These are phyloP conservation scores for Trichoderma koningii DNA, from an alignment of 2,329 filamentous ascomycete genomes.

Conservation along the genomic window DNA sequence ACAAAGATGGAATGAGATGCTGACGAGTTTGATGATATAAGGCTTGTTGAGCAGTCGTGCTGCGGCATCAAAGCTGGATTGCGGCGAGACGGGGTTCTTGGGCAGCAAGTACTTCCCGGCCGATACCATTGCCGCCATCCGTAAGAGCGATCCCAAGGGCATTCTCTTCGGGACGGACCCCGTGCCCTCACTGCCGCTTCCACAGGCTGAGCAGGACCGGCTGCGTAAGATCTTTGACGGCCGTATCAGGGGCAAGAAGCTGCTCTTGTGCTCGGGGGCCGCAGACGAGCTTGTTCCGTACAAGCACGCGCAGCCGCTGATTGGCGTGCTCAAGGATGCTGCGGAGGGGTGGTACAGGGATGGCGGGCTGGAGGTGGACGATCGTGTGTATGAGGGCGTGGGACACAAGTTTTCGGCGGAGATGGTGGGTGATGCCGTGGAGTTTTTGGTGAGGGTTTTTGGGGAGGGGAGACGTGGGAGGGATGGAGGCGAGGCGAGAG, in stretches of 20 bases:
- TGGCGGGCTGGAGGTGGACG: slow-evolving; percentile 59
- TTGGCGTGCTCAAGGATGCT: slow-evolving; percentile 62
- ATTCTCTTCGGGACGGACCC: slow-evolving; percentile 62
- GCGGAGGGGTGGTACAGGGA: slow-evolving; percentile 56
- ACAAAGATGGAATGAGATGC: background rate
- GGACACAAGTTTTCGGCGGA: slow-evolving; percentile 68
- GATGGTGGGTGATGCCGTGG: slow-evolving; percentile 68
- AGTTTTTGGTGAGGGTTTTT: slow-evolving; percentile 60
- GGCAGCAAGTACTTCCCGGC: slow-evolving; percentile 77
- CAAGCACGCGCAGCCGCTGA: slow-evolving; percentile 58
- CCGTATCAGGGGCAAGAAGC: slow-evolving; percentile 60
- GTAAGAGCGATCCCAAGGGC: slow-evolving; percentile 72
- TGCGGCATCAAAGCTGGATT: slow-evolving; percentile 58
- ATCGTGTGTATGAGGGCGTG: slow-evolving; percentile 67
- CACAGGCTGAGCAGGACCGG: slow-evolving; percentile 46
- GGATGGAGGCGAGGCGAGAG: slow-evolving; percentile 34
- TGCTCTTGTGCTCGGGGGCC: slow-evolving; percentile 66
- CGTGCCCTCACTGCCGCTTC: slow-evolving; percentile 39
- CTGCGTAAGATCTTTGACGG: slow-evolving; percentile 50
- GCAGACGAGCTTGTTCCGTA: slow-evolving; percentile 75
- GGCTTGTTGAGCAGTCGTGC: slow-evolving; percentile 78
- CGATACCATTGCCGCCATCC: slow-evolving; percentile 64
- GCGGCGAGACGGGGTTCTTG: slow-evolving; percentile 65
- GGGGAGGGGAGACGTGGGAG: slow-evolving; percentile 35
- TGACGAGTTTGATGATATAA: slow-evolving; percentile 32